Evolutionary conservation across 345 rosid species (phyloP).

Genomic region (Geranium rotundifolium): DNA sequence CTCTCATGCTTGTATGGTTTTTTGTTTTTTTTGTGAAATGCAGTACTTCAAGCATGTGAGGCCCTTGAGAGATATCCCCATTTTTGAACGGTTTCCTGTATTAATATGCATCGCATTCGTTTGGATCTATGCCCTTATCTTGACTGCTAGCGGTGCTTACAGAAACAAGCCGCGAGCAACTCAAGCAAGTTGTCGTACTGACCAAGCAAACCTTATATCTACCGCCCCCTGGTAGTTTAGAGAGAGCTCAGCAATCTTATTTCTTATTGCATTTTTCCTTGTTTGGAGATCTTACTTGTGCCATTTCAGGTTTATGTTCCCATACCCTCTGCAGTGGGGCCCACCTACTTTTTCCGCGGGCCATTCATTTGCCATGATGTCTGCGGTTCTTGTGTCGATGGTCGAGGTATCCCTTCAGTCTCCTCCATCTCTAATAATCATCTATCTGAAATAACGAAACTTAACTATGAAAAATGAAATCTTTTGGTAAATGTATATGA

Average conservation of each 20-base stretch:
- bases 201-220: conserved; percentile 64
- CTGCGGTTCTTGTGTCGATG: conserved; percentile 86
- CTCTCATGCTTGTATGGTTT: conserved; percentile 1
- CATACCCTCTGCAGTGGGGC: conserved; percentile 99
- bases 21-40: conserved; percentile 8
- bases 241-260: background rate
- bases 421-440: background rate
- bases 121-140: conserved; percentile 79
- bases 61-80: conserved; percentile 37
- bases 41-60: conserved; percentile 85
- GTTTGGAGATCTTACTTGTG: conserved; percentile 3
- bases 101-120: conserved; percentile 55
- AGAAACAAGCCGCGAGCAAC: conserved; percentile 40
- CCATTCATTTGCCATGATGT: conserved; percentile 91
- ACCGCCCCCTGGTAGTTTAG: conserved; percentile 82
- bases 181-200: conserved; percentile 75
- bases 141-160: conserved; percentile 89
- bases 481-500: background rate
- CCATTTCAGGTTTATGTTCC: conserved; percentile 68
- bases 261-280: background rate
- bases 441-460: background rate
- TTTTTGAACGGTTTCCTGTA: conserved; percentile 73
- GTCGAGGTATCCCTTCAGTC: conserved; percentile 51
- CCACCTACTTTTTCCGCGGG: conserved; percentile 95
- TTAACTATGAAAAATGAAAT: too few species aligned